phyloP scores from a whole-genome alignment of 2,329 filamentous ascomycete species.

The Cladophialophora immunda region DNA sequence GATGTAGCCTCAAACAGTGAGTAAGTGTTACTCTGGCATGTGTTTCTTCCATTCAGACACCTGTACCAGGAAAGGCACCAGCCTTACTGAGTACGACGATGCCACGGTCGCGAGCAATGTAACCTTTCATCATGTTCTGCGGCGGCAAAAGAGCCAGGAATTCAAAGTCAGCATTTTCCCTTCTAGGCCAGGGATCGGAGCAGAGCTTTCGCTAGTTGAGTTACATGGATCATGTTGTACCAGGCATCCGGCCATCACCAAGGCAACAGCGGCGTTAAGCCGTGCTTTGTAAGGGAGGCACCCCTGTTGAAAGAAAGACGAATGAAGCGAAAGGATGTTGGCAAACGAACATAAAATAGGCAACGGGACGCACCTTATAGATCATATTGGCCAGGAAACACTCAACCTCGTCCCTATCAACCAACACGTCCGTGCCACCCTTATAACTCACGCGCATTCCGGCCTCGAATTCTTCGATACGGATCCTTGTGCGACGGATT shows the following conservation, averaged over 20 bases:
- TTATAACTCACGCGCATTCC: slow-evolving; percentile 78
- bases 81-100: slow-evolving; percentile 95
- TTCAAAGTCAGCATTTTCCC: slow-evolving; percentile 23
- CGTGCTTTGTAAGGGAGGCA: not conserved
- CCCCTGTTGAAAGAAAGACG: not conserved
- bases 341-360: slow-evolving; percentile 31
- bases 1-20: not conserved
- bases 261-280: slow-evolving; percentile 25
- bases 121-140: slow-evolving; percentile 95
- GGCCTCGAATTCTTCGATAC: slow-evolving; percentile 82
- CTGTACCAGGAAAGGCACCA: slow-evolving; percentile 87
- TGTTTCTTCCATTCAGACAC: slow-evolving; percentile 56
- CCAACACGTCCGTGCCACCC: slow-evolving; percentile 58
- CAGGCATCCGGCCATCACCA: slow-evolving; percentile 24
- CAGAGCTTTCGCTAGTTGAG: not conserved
- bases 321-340: not conserved
- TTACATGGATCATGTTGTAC: slow-evolving; percentile 2
- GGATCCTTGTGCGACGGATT: slow-evolving; percentile 75
- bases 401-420: slow-evolving; percentile 93
- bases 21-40: not conserved
- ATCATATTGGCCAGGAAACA: slow-evolving; percentile 96
- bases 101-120: slow-evolving; percentile 88
- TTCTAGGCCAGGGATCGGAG: not conserved
- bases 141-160: not conserved
- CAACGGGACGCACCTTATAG: slow-evolving; percentile 77